A percentile compares a stretch with the other conserved stretches of the same genome.
Evolutionary conservation across 2,329 filamentous ascomycete species (phyloP).

Genomic region (Ophiostoma perfectum): DNA sequence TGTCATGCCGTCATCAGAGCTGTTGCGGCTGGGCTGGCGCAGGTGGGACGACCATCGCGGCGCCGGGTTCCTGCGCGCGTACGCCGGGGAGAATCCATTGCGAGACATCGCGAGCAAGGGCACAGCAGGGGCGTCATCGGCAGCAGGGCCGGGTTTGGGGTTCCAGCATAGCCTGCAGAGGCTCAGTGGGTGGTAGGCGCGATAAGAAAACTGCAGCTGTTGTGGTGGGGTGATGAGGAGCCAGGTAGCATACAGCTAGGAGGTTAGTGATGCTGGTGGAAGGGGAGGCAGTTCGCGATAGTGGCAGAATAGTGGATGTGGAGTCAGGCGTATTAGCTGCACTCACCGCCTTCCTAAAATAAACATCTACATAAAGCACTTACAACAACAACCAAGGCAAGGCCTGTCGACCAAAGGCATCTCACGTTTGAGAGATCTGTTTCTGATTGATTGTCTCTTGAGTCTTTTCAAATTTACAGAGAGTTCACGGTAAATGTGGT

Average conservation of each 20-base stretch:
- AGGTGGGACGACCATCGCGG: slow-evolving; percentile 49
- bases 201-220: not conserved
- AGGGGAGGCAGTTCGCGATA: slow-evolving; percentile 11
- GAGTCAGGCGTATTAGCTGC: not conserved
- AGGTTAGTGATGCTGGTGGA: slow-evolving; percentile 12
- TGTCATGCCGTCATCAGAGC: slow-evolving; percentile 36
- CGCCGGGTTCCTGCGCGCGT: slow-evolving; percentile 37
- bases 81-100: slow-evolving; percentile 39
- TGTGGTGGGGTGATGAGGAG: not conserved
- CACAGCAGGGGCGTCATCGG: slow-evolving; percentile 19
- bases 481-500: not conserved
- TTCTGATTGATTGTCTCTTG: not conserved
- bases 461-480: too few relatives aligned
- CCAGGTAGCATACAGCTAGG: not conserved
- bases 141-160: not conserved
- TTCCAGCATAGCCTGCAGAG: slow-evolving; percentile 11
- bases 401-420: not conserved
- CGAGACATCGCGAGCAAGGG: slow-evolving; percentile 36
- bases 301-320: slow-evolving; percentile 21
- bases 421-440: not conserved
- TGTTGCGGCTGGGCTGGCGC: slow-evolving; percentile 47
- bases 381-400: too few relatives aligned
- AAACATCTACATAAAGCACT: slow-evolving; percentile 7
- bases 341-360: slow-evolving; percentile 22
- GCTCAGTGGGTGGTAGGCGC: not conserved